A percentile compares a stretch with the other conserved stretches of the same genome.
phyloP scores from a whole-genome alignment of 169 alveolate species.

The Cryptosporidium felis region DNA sequence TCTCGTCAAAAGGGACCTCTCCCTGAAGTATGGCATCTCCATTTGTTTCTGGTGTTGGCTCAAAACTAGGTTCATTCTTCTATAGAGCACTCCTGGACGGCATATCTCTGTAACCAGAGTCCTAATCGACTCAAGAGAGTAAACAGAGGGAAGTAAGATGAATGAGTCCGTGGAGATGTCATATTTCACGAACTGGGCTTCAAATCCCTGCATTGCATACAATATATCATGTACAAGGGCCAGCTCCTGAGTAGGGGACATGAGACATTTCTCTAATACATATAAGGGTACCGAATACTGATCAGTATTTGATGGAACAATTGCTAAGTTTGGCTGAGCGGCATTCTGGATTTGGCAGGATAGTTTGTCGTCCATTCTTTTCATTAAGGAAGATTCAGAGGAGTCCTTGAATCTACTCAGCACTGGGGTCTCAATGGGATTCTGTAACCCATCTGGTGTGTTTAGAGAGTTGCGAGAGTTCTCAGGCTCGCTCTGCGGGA shows the following conservation, averaged over 20 bases:
- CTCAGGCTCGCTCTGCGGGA: background rate
- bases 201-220: conserved; percentile 63
- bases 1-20: conserved; percentile 3
- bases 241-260: conserved; percentile 55
- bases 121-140: conserved; percentile 15
- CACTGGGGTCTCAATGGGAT: background rate
- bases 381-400: background rate
- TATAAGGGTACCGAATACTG: conserved; percentile 11
- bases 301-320: background rate
- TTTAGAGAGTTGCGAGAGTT: background rate
- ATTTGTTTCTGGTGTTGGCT: background rate
- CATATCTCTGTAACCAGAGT: conserved; percentile 39
- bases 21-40: background rate
- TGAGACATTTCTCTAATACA: conserved; percentile 40
- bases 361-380: too few species aligned
- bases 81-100: conserved; percentile 10
- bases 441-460: background rate
- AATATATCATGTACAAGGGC: conserved; percentile 62
- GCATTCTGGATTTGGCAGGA: too few species aligned
- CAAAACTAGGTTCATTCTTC: conserved; percentile 29
- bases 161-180: conserved; percentile 25
- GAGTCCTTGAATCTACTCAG: conserved; percentile 7
- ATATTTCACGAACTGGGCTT: conserved; percentile 35
- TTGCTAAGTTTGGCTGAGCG: background rate
- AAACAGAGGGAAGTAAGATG: conserved; percentile 33